Conservation (phyloP, 352 stramenopile genomes). For the Globisporangium middletonii region DNA sequence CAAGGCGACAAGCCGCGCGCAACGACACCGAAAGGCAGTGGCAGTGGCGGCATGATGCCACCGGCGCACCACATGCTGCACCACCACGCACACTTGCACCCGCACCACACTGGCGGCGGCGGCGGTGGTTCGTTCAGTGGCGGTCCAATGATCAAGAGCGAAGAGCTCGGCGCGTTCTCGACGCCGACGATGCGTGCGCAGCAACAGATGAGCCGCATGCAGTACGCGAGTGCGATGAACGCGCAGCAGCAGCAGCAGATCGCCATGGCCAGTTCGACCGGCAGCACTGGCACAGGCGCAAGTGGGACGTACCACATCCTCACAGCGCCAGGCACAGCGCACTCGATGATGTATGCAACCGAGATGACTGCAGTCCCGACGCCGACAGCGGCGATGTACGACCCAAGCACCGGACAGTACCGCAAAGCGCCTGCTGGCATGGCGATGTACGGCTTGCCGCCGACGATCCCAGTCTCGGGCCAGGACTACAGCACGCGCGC, state of each 20-base stretch:
- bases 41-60: slow-evolving; percentile 13
- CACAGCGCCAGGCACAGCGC: slow-evolving; percentile 2
- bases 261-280: background rate
- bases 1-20: slow-evolving; percentile 30
- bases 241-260: slow-evolving; percentile 18
- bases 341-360: slow-evolving; percentile 35
- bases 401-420: slow-evolving; percentile 47
- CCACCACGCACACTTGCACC: slow-evolving; percentile 11
- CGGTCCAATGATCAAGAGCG: slow-evolving; percentile 54
- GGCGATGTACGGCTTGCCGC: slow-evolving; percentile 32
- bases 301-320: slow-evolving; percentile 11
- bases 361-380: slow-evolving; percentile 18
- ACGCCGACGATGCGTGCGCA: slow-evolving; percentile 30
- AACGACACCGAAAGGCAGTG: slow-evolving; percentile 20
- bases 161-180: slow-evolving; percentile 51
- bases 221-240: slow-evolving; percentile 19
- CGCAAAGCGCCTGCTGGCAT: slow-evolving; percentile 26
- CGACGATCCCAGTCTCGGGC: slow-evolving; percentile 12
- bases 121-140: slow-evolving; percentile 28
- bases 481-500: slow-evolving; percentile 33
- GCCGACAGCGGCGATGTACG: slow-evolving; percentile 23
- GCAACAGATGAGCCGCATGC: slow-evolving; percentile 26
- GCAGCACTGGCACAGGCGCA: background rate
- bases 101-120: background rate
- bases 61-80: slow-evolving; percentile 12